Evolutionary conservation across 169 alveolate species (phyloP), one percentile per base, ranked within the genome.

Genomic region (Ichthyophthirius multifiliis): DNA sequence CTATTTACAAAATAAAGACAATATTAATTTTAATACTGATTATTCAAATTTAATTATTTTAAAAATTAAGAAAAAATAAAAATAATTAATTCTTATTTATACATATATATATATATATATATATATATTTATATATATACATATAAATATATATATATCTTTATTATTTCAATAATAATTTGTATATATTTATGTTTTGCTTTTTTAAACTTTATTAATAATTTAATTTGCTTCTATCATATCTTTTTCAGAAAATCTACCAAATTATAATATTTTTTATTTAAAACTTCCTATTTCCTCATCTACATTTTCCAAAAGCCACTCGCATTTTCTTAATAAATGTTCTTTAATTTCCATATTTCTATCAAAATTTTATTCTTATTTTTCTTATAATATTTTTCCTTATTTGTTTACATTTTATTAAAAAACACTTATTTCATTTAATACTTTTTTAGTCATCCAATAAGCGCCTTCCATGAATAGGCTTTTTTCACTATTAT

Each of bases 381-480:
- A 55, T 23, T 55, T 55, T 27, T 55, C 71, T 27, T 55, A 39
- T 34, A 55, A 55, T 20, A 10, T 27, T 18, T 55, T 55, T 20
- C 43, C 71, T 27, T 55, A 39, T 27, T 6, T 55, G 7, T 55
- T 55, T 27, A 55, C 31, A 27, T 27, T 27, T 55, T 27, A 55
- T 55, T 55, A 27, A 27, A 55, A n/a, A 20, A 34, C 71, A 20
- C 55, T 73, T 5, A 48, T 74, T 35, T 83, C 89, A 15, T 30
- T 65, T 3, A 64, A 12, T 30, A 47, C 45, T 16, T 47, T 75
- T n/a, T 32, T 43, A 35, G 73, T 67, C 83, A 83, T 75, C 89
- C 89, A 83, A 9, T 43, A 30, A 0, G 89, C 89, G 23, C 89
- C 89, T 65, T 83, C 89, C 89, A 83, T 83, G 47, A 83, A 83